Evolutionary conservation across 768 basidiomycete genomes (phyloP), one percentile per base, ranked within the genome.

Genomic region (Termitomyces sp.): DNA sequence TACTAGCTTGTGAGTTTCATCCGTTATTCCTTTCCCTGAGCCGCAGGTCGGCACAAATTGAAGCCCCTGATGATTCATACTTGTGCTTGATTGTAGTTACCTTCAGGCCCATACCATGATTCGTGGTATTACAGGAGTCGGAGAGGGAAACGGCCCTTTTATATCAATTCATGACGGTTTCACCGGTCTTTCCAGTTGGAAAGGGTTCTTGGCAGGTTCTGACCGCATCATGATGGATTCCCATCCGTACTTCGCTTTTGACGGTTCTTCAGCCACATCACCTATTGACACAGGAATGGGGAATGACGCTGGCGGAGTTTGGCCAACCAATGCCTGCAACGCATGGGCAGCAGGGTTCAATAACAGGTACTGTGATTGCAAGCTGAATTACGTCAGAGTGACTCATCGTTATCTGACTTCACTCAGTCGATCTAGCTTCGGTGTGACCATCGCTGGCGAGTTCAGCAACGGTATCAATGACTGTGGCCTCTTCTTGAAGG

Each of bases 361-460:
- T 38, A 54, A 10, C n/a, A 71, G 70, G 70, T 69, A 33, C n/a
- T 16, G 35, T 35, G n/a, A 43, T 56, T 14, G 16, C 51, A 51
- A 47, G 2, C 43, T 35, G 30, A 20, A 56, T 54, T 18, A 51
- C 53, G 50, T 61, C 32, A 30, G 28, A 50, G 52, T 44, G 11
- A 22, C 62, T 63, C 44, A 61, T 61, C 13, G 8, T 45, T 33
- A 52, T 52, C 44, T 45, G 20, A 32, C 48, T 46, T 54, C 9
- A 26, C 38, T 3, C 32, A 67, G 66, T 58, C 66, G 63, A 58
- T 51, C 58, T 30, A 44, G 60, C 44, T 90, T 90, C 62, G 91
- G 91, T 13, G 70, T 92, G 44, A 84, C 84, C 7, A 63, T 86
- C 24, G 83, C 86, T 1, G 90, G 88, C 45, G 90, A 93, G 70